Conservation (phyloP, 306 rosid genomes). For the Dicorynia guianensis region DNA sequence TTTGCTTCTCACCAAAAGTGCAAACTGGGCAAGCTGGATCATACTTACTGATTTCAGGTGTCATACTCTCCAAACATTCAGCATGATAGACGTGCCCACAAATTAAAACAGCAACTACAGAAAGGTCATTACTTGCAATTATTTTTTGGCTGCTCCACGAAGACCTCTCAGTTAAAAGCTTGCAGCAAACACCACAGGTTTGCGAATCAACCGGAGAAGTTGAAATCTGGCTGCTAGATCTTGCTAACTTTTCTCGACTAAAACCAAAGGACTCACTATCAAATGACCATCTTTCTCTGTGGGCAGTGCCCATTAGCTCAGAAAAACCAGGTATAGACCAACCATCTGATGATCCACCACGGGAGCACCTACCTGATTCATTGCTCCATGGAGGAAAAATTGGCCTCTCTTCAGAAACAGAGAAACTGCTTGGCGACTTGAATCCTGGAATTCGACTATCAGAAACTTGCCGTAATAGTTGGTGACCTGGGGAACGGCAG, state of each 20-base stretch:
- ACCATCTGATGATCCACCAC: slow-evolving; percentile 88
- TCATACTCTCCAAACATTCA: slow-evolving; percentile 89
- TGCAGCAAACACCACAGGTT: slow-evolving; percentile 76
- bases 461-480: slow-evolving; percentile 64
- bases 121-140: slow-evolving; percentile 55
- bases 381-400: slow-evolving; percentile 72
- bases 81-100: slow-evolving; percentile 94
- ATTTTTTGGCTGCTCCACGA: slow-evolving; percentile 68
- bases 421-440: slow-evolving; percentile 69
- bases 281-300: slow-evolving; percentile 86
- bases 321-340: slow-evolving; percentile 92
- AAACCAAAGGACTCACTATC: slow-evolving; percentile 86
- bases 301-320: slow-evolving; percentile 79
- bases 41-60: slow-evolving; percentile 79
- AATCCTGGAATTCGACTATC: slow-evolving; percentile 60
- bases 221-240: slow-evolving; percentile 68
- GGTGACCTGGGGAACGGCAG: slow-evolving; percentile 73
- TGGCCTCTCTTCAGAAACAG: slow-evolving; percentile 72
- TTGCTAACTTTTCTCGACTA: slow-evolving; percentile 66
- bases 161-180: slow-evolving; percentile 64
- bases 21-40: slow-evolving; percentile 94
- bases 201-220: slow-evolving; percentile 75
- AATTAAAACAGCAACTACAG: slow-evolving; percentile 78
- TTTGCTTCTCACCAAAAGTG: slow-evolving; percentile 85
- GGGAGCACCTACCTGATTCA: slow-evolving; percentile 69